Conservation (phyloP, 805 yeast species). For the Candida ficus region DNA sequence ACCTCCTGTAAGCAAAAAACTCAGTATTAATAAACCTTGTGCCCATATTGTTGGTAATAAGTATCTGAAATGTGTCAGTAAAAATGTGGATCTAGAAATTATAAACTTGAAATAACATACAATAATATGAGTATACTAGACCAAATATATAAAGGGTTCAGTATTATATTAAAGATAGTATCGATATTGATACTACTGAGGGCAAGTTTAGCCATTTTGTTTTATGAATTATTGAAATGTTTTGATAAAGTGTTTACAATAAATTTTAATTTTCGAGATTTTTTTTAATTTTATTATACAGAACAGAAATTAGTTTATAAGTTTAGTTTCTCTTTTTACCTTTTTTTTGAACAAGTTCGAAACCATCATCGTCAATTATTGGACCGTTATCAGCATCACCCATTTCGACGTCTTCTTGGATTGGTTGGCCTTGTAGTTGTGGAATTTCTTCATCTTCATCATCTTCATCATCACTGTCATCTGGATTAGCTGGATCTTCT, state of each 20-base stretch:
- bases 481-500: constrained; percentile 64
- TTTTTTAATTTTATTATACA: background rate
- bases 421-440: constrained; percentile 18
- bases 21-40: background rate
- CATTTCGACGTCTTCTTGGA: constrained; percentile 33
- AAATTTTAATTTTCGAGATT: background rate
- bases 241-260: background rate
- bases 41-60: constrained; percentile 5
- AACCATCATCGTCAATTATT: constrained; percentile 89
- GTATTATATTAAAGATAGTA: background rate
- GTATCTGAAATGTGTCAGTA: constrained; percentile 8
- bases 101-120: constrained; percentile 4
- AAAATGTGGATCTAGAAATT: background rate
- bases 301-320: background rate
- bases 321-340: constrained; percentile 43
- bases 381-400: constrained; percentile 47
- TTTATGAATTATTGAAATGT: background rate
- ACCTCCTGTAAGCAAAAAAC: background rate
- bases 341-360: constrained; percentile 76
- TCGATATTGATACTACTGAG: constrained; percentile 3
- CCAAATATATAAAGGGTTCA: constrained; percentile 1
- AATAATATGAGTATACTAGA: background rate
- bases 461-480: constrained; percentile 45
- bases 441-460: constrained; percentile 39
- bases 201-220: background rate